phyloP scores from a whole-genome alignment of 2,329 filamentous ascomycete genomes.

The Fusarium annulatum region DNA sequence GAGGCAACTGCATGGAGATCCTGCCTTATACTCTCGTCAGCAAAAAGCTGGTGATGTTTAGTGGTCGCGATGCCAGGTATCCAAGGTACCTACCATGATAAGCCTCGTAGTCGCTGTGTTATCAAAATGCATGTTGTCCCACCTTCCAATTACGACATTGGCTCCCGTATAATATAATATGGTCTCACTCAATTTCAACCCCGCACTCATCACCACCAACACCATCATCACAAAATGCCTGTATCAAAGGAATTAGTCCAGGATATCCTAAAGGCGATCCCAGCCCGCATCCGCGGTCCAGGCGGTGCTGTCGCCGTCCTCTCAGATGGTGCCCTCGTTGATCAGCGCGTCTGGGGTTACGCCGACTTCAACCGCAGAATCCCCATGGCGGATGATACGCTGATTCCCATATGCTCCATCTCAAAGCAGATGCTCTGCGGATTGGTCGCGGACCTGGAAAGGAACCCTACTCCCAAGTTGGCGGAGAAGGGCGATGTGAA shows the following conservation, averaged over 20 bases:
- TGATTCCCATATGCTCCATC: conserved; percentile 29
- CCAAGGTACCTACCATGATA: rapidly evolving
- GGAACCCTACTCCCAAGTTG: conserved; percentile 14
- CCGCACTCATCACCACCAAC: conserved; percentile 5
- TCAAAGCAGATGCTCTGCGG: conserved; percentile 37
- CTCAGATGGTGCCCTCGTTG: conserved; percentile 22
- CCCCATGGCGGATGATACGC: conserved; percentile 27
- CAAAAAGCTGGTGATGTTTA: too few species aligned
- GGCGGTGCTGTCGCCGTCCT: conserved; percentile 28
- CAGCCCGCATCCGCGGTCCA: conserved; percentile 29
- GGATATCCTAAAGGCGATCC: conserved; percentile 9
- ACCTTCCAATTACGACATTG: conserved; percentile 26
- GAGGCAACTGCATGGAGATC: not conserved
- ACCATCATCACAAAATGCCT: conserved; percentile 10
- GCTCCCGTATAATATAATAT: not conserved
- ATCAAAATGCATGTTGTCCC: conserved; percentile 17
- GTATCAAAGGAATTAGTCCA: conserved; percentile 20
- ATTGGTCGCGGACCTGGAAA: conserved; percentile 23
- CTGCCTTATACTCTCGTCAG: rapidly evolving
- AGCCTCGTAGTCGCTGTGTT: not conserved
- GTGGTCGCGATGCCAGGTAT: not conserved
- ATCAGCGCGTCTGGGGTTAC: conserved; percentile 27
- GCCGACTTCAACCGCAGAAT: conserved; percentile 30
- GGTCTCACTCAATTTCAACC: conserved; percentile 4
- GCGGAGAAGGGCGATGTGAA: conserved; percentile 15